These are phyloP conservation scores for Saturnispora silvae DNA, from an alignment of 805 yeast species.

Conservation along the genomic window DNA sequence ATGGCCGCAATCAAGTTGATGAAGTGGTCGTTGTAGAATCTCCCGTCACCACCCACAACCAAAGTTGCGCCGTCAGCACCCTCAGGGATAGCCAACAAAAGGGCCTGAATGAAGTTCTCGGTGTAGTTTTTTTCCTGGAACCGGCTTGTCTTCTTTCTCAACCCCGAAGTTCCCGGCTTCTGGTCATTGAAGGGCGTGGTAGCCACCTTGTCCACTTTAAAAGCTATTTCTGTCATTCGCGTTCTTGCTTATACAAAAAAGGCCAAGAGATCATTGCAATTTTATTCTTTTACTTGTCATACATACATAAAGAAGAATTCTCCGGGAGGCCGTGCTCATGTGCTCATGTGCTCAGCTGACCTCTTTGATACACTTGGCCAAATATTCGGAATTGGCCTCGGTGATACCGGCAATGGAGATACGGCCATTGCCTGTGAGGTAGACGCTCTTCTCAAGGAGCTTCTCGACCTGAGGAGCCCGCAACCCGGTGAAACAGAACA, in stretches of 20 bases:
- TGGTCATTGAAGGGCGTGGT: slow-evolving; percentile 82
- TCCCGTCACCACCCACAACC: slow-evolving; percentile 96
- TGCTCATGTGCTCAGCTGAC: no score
- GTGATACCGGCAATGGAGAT: slow-evolving; percentile 86
- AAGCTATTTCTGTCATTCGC: no score
- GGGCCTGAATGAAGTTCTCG: slow-evolving; percentile 87
- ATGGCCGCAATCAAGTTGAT: slow-evolving; percentile 74
- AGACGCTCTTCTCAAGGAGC: slow-evolving; percentile 60
- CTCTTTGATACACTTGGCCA: slow-evolving; percentile 29
- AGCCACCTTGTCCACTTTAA: slow-evolving; percentile 26
- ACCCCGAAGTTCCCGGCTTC: slow-evolving; percentile 97
- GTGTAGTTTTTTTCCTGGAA: slow-evolving; percentile 74
- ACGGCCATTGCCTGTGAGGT: slow-evolving; percentile 85
- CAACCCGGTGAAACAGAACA: slow-evolving; percentile 91
- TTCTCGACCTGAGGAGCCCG: slow-evolving; percentile 55
- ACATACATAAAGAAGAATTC: no score
- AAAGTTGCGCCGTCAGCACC: slow-evolving; percentile 64
- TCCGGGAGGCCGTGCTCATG: no score
- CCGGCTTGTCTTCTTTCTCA: slow-evolving; percentile 80
- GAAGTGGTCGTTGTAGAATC: slow-evolving; percentile 77
- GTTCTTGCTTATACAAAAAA: no score
- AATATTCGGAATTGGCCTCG: slow-evolving; percentile 64
- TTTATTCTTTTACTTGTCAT: no score
- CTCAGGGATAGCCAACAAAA: slow-evolving; percentile 81
- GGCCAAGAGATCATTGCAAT: no score